Evolutionary conservation across 2,329 filamentous ascomycete species (phyloP), one percentile per base, ranked within the genome.

Genomic region (Chaetomium globosum): DNA sequence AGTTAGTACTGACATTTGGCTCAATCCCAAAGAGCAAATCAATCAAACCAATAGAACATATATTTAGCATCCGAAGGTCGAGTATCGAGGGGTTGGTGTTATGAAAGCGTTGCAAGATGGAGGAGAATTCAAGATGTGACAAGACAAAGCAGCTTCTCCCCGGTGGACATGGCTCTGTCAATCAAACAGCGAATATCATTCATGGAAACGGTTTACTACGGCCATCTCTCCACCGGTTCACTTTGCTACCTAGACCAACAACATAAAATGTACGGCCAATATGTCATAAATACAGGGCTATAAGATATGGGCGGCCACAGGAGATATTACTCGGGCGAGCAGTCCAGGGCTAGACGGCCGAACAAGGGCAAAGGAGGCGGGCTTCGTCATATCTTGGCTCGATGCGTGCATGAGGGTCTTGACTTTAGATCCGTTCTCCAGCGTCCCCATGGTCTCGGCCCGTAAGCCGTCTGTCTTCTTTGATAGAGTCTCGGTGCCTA

Each of bases 401-500:
- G 78, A 77, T 63, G 83, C 77, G 61, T 84, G 81, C 71, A 86
- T 81, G 53, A 83, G 81, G 39, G 96, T 86, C 70, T 87, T 85
- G 71, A 97, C 89, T 68, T 90, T 86, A 1, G 88, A 88, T 28
- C 91, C 91, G 58, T 87, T 88, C 53, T 81, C 85, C 46, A 96
- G 82, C 77, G 91, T 92, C 67, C 89, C 83, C 69, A 70, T 81
- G 68, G 74, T 80, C 43, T 75, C 74, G 64, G 75, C 79, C 65
- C 71, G 76, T 68, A 73, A 64, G 62, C 76, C 70, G 28, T 75
- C 71, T 56, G 79, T 78, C 26, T 74, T 72, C 58, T 78, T 80
- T 71, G 98, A 82, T 43, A 92, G 80, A n/a, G 82, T 80, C 28
- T 86, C 83, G 77, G 98, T 93, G 64, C 98, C 92, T 66, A 92